phyloP scores from a whole-genome alignment of 495 filamentous ascomycete genomes.

The Penicillium silybi region DNA sequence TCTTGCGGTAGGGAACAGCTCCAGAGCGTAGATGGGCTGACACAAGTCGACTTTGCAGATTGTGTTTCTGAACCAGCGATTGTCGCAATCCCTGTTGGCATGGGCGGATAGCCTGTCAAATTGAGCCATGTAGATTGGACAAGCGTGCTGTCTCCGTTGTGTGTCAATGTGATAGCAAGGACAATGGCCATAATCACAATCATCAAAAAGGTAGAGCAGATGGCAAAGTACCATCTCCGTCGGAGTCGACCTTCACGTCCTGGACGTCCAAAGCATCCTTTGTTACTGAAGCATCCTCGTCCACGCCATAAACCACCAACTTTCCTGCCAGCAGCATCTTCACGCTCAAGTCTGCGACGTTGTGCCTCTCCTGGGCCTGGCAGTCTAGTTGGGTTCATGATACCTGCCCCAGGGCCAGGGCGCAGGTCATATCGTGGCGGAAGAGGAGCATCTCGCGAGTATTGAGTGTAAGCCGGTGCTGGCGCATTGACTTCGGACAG shows the following conservation, averaged over 20 bases:
- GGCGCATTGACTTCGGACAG: constrained; percentile 42
- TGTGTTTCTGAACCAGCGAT: constrained; percentile 62
- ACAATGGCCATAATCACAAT: constrained; percentile 58
- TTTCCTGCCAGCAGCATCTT: constrained; percentile 54
- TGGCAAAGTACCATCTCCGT: constrained; percentile 55
- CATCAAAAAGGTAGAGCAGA: constrained; percentile 49
- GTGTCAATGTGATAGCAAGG: constrained; percentile 57
- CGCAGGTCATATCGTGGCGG: constrained; percentile 25
- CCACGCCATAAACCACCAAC: constrained; percentile 58
- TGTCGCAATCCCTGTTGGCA: constrained; percentile 77
- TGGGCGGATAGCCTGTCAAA: constrained; percentile 78
- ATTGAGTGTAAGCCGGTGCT: constrained; percentile 32
- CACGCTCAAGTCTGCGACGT: constrained; percentile 57
- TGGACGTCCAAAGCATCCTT: constrained; percentile 57
- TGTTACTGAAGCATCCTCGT: constrained; percentile 53
- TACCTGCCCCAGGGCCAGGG: constrained; percentile 17
- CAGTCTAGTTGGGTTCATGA: constrained; percentile 26
- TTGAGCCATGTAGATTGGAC: constrained; percentile 69
- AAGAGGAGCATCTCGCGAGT: constrained; percentile 13
- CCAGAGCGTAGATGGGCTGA: constrained; percentile 68
- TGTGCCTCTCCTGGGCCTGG: constrained; percentile 47
- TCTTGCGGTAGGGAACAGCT: constrained; percentile 79
- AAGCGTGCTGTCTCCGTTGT: constrained; percentile 36
- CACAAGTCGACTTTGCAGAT: constrained; percentile 57
- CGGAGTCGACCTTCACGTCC: constrained; percentile 61